These are phyloP conservation scores for Prinsepia uniflora DNA, from an alignment of 306 rosid species.

Conservation along the genomic window DNA sequence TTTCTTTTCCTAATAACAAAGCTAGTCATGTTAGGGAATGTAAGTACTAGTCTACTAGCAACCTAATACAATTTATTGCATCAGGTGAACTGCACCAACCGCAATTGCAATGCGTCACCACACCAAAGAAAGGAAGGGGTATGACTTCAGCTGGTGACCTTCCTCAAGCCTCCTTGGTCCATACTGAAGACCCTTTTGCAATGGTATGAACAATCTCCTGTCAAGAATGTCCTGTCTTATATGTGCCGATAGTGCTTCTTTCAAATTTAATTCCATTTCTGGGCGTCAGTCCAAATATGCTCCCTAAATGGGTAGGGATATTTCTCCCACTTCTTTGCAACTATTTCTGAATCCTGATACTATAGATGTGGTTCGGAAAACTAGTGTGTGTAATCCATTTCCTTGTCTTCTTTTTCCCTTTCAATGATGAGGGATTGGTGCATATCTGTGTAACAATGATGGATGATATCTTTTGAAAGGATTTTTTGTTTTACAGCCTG, in stretches of 20 bases:
- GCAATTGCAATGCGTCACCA: conserved; percentile 48
- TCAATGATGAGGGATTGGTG: background rate
- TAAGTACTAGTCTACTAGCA: background rate
- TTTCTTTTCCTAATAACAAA: background rate
- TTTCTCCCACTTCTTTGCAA: background rate
- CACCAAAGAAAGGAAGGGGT: conserved; percentile 63
- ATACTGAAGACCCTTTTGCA: conserved; percentile 76
- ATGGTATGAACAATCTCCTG: conserved; percentile 41
- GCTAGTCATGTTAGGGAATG: conserved; percentile 2
- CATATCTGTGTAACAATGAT: background rate
- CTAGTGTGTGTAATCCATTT: background rate
- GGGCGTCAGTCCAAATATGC: conserved; percentile 10
- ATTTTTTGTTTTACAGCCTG: no score
- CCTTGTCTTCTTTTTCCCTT: background rate
- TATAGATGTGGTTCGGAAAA: background rate
- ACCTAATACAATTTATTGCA: background rate
- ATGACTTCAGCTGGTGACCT: conserved; percentile 53
- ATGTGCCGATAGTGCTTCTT: conserved; percentile 7
- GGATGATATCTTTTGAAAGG: background rate
- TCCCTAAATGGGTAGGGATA: background rate
- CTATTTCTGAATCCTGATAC: background rate
- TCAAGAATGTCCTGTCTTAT: background rate
- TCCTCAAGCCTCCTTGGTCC: conserved; percentile 62
- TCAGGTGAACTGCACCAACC: conserved; percentile 52
- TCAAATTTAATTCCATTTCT: conserved; percentile 2